Evolutionary conservation across 2,329 filamentous ascomycete species (phyloP).

Genomic region (Ceratocystis cacaofunesta): DNA sequence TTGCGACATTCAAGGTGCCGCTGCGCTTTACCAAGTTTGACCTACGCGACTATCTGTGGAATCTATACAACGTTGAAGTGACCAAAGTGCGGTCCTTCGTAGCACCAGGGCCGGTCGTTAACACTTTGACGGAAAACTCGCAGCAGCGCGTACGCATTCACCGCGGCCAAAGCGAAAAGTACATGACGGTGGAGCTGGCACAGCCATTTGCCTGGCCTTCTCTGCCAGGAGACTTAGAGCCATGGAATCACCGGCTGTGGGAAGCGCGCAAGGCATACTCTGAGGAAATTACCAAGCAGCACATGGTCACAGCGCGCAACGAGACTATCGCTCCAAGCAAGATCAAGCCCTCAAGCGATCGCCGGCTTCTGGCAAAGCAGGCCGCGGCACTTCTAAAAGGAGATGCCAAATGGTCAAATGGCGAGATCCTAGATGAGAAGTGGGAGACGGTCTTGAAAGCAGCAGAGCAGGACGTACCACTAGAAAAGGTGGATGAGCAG

Average conservation of each 20-base stretch:
- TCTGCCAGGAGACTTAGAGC: constrained; percentile 43
- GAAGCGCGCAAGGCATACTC: constrained; percentile 36
- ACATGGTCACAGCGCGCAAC: constrained; percentile 17
- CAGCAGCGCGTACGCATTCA: constrained; percentile 35
- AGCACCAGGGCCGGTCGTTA: constrained; percentile 30
- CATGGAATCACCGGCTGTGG: constrained; percentile 51
- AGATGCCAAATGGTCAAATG: constrained; percentile 44
- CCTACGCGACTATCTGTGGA: constrained; percentile 82
- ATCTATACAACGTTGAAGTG: constrained; percentile 65
- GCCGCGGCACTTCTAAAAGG: constrained; percentile 48
- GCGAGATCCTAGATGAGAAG: constrained; percentile 31
- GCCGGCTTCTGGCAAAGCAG: constrained; percentile 38
- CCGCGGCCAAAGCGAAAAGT: constrained; percentile 62
- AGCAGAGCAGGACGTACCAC: constrained; percentile 18
- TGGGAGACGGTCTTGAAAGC: constrained; percentile 27
- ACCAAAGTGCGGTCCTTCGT: constrained; percentile 57
- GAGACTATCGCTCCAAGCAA: constrained; percentile 10
- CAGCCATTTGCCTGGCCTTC: constrained; percentile 81
- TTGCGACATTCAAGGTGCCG: constrained; percentile 81
- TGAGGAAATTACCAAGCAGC: constrained; percentile 23
- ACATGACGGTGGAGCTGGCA: constrained; percentile 85
- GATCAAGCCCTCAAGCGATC: constrained; percentile 28
- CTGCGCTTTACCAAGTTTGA: constrained; percentile 93
- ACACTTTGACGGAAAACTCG: constrained; percentile 20
- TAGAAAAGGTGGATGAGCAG: constrained; percentile 20